Evolutionary conservation across 768 basidiomycete species (phyloP).

Genomic region (Auricularia heimuer): DNA sequence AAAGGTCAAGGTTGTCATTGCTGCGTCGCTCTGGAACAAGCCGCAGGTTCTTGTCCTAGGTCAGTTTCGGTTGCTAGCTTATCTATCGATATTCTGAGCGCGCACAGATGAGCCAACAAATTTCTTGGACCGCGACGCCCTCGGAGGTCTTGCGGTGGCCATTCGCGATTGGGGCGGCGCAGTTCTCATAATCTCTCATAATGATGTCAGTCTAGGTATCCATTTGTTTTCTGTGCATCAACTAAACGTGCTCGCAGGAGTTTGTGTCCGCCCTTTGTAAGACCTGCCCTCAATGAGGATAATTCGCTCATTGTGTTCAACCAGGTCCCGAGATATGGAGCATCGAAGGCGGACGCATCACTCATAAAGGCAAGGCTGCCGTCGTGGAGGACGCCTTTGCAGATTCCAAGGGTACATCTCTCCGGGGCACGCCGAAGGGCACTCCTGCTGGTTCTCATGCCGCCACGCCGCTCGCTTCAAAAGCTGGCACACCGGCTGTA

Average conservation of each 20-base stretch:
- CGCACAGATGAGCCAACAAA: slow-evolving; percentile 92
- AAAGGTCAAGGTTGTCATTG: slow-evolving; percentile 94
- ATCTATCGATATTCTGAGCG: slow-evolving; percentile 24
- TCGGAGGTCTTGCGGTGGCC: slow-evolving; percentile 89
- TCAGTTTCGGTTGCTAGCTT: slow-evolving; percentile 10
- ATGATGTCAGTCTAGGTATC: slow-evolving; percentile 29
- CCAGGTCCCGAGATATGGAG: slow-evolving; percentile 91
- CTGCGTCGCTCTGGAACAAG: slow-evolving; percentile 93
- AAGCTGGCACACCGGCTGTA: slow-evolving; percentile 61
- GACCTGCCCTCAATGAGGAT: slow-evolving; percentile 21
- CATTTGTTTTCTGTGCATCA: not conserved
- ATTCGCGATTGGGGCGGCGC: slow-evolving; percentile 94
- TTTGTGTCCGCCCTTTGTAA: slow-evolving; percentile 74
- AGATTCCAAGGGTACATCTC: slow-evolving; percentile 36
- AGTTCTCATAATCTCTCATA: slow-evolving; percentile 94
- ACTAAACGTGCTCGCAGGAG: slow-evolving; percentile 27
- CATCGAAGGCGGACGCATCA: slow-evolving; percentile 75
- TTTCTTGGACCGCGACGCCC: slow-evolving; percentile 92
- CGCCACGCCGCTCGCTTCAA: slow-evolving; percentile 61
- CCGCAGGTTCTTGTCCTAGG: slow-evolving; percentile 55
- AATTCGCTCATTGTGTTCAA: slow-evolving; percentile 11
- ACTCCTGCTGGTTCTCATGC: slow-evolving; percentile 64
- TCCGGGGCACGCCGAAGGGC: slow-evolving; percentile 41
- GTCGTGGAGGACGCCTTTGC: slow-evolving; percentile 78
- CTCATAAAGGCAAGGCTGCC: slow-evolving; percentile 79